Percentiles rank a stretch among this genome's conserved stretches.
Evolutionary conservation across 176 grass and related monocot genomes (phyloP).

Genomic region (Melocanna baccifera): DNA sequence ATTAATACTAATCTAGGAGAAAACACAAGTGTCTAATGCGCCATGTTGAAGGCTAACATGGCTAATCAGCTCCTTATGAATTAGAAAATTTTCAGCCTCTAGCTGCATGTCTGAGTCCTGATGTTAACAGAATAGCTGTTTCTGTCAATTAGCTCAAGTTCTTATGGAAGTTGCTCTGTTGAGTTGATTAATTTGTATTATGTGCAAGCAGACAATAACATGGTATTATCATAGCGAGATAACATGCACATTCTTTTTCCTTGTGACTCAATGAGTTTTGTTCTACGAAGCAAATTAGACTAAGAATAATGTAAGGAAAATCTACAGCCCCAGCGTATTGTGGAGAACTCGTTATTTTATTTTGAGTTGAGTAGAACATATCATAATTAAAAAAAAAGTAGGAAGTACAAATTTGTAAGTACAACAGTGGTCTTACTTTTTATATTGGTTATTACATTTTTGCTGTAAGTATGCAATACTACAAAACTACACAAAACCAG

Average conservation of each 20-base stretch:
- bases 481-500: neutral
- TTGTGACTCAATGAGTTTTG: neutral
- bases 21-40: neutral
- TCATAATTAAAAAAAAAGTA: neutral
- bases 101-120: neutral
- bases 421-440: neutral
- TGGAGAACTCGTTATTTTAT: neutral
- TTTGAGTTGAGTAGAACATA: neutral
- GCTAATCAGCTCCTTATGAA: neutral
- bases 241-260: neutral
- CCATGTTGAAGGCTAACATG: neutral
- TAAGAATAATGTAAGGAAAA: neutral
- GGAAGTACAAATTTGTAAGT: neutral
- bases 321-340: neutral
- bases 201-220: neutral
- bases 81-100: neutral
- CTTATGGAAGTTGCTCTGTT: neutral
- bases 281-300: neutral
- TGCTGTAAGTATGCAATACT: conserved; percentile 12
- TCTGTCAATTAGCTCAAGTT: neutral
- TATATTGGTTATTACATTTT: neutral
- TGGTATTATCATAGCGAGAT: neutral
- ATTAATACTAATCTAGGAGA: neutral
- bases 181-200: neutral
- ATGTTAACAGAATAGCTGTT: neutral